These are phyloP conservation scores for Dictyophora rubrovolvata DNA, from an alignment of 768 basidiomycete species.

Conservation along the genomic window DNA sequence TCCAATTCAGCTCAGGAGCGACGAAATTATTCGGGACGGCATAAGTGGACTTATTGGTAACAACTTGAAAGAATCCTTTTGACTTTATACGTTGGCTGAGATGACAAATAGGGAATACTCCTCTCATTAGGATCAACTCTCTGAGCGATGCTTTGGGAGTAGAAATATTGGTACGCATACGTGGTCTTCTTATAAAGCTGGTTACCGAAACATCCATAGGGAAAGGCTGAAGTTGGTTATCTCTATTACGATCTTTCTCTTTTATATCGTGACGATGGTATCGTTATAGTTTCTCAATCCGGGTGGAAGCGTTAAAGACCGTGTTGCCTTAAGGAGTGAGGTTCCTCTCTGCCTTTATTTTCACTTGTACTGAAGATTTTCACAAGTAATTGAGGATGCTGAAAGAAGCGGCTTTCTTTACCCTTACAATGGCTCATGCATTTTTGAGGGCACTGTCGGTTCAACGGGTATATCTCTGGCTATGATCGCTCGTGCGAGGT, in stretches of 20 bases:
- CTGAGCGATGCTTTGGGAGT: slow-evolving; percentile 85
- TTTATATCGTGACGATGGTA: neutral
- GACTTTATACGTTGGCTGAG: neutral
- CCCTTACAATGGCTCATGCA: slow-evolving; percentile 81
- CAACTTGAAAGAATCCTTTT: neutral
- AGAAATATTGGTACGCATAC: slow-evolving; percentile 57
- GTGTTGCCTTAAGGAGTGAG: slow-evolving; percentile 87
- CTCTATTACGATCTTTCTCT: neutral
- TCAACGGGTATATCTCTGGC: slow-evolving; percentile 96
- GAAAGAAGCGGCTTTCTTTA: slow-evolving; percentile 72
- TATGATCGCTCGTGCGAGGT: slow-evolving; percentile 84
- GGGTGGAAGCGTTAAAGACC: slow-evolving; percentile 95
- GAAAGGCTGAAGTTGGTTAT: slow-evolving; percentile 78
- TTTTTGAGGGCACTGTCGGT: slow-evolving; percentile 96
- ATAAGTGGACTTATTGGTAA: slow-evolving; percentile 80
- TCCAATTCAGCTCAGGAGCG: slow-evolving; percentile 61
- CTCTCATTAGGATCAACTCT: slow-evolving; percentile 83
- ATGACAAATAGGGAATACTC: slow-evolving; percentile 72
- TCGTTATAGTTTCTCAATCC: slow-evolving; percentile 78
- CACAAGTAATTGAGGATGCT: slow-evolving; percentile 86
- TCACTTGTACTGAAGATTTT: neutral
- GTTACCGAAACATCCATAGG: slow-evolving; percentile 24
- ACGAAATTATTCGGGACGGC: slow-evolving; percentile 64
- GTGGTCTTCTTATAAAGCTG: neutral
- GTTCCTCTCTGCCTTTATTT: neutral